phyloP scores from a whole-genome alignment of 2,329 filamentous ascomycete genomes.

The Aureobasidium melanogenum region DNA sequence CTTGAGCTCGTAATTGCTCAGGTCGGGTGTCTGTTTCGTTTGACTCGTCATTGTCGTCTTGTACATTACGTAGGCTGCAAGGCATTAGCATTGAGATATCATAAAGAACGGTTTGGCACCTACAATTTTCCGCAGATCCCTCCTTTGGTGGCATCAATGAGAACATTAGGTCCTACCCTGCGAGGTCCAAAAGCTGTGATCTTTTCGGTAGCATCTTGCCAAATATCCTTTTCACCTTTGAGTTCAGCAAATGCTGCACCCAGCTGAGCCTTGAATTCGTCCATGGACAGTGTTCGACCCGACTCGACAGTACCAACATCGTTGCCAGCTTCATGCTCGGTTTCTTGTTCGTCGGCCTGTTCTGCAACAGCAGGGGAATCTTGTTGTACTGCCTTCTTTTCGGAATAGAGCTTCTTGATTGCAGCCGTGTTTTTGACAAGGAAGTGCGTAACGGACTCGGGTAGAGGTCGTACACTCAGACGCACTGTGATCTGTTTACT shows the following conservation, averaged over 20 bases:
- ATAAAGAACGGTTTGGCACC: conserved; percentile 20
- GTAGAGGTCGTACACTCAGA: conserved; percentile 70
- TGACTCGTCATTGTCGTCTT: conserved; percentile 20
- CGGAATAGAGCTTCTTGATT: conserved; percentile 70
- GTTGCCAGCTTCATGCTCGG: conserved; percentile 35
- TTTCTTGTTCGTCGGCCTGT: conserved; percentile 25
- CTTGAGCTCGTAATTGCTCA: conserved; percentile 35
- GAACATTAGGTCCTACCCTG: conserved; percentile 75
- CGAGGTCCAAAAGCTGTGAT: conserved; percentile 88
- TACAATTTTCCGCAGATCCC: conserved; percentile 67
- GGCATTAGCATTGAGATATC: background rate
- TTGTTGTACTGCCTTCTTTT: conserved; percentile 47
- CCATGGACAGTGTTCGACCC: conserved; percentile 55
- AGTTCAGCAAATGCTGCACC: conserved; percentile 58
- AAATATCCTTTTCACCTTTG: conserved; percentile 66
- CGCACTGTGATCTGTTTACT: conserved; percentile 79
- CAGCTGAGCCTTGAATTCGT: conserved; percentile 71
- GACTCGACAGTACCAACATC: conserved; percentile 36
- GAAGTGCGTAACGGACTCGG: conserved; percentile 71
- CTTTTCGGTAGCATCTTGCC: conserved; percentile 66
- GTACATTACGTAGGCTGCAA: conserved; percentile 17
- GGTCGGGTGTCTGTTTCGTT: conserved; percentile 38
- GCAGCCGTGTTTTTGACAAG: conserved; percentile 69
- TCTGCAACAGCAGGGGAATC: conserved; percentile 30
- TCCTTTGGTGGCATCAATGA: conserved; percentile 72